Conservation (phyloP, 164 flowering plant species). For the Sextonia rubra region DNA sequence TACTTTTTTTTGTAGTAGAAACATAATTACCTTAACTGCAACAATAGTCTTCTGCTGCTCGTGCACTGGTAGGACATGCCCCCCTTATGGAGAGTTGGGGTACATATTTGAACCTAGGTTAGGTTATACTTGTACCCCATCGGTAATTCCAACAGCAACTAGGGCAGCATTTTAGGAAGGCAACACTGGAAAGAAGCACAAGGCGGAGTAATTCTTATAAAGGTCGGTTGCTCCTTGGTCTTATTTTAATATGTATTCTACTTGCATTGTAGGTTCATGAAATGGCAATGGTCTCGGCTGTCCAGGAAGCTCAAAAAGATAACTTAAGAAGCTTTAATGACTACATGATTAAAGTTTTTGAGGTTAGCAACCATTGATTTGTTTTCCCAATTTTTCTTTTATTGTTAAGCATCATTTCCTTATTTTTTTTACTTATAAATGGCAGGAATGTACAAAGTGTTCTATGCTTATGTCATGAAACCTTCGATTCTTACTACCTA, state of each 20-base stretch:
- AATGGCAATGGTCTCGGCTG: constrained; percentile 94
- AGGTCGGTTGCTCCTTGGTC: background rate
- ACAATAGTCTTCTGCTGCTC: no score
- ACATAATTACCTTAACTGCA: background rate
- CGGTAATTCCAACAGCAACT: no score
- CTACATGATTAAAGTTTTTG: constrained; percentile 83
- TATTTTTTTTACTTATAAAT: no score
- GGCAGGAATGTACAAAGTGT: background rate
- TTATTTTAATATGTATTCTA: no score
- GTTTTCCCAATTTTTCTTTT: background rate
- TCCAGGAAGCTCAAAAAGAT: constrained; percentile 98
- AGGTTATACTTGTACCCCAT: no score
- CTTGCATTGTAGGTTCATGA: constrained; percentile 72
- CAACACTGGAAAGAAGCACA: background rate
- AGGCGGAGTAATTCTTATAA: no score
- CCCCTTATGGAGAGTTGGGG: no score
- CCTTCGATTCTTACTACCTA: no score
- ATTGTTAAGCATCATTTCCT: background rate
- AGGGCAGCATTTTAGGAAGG: background rate
- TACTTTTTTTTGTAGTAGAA: background rate
- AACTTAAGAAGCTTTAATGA: constrained; percentile 85
- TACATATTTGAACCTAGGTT: no score
- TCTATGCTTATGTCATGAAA: no score
- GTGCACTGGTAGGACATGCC: no score
- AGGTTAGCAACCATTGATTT: constrained; percentile 39